Evolutionary conservation across 108 stramenopile genomes (phyloP).

Genomic region (Nitzschia sp.): DNA sequence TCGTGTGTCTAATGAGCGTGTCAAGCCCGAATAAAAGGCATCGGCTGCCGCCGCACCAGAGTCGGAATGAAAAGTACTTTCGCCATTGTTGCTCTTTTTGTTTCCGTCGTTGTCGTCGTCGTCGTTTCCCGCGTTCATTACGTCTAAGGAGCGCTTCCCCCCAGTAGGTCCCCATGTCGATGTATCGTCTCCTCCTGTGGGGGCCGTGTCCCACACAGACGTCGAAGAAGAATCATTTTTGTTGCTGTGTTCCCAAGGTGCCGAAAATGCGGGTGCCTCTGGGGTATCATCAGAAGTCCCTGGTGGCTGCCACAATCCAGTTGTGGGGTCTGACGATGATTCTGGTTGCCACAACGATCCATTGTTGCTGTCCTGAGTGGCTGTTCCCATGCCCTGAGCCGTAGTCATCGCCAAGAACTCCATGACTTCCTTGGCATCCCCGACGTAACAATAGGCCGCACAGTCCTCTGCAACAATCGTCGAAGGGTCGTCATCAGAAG

Average conservation of each 20-base stretch:
- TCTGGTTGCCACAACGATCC: not conserved
- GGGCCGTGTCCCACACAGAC: slow-evolving; percentile 16
- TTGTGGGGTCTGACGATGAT: not conserved
- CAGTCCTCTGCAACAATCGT: slow-evolving; percentile 40
- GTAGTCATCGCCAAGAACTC: slow-evolving; percentile 12
- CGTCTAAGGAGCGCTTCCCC: slow-evolving; percentile 17
- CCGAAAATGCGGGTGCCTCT: not conserved
- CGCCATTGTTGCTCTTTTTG: slow-evolving; percentile 14
- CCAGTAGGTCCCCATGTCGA: not conserved
- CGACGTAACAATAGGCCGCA: slow-evolving; percentile 29
- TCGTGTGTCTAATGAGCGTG: slow-evolving; percentile 65
- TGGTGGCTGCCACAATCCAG: slow-evolving; percentile 46
- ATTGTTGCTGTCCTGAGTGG: not conserved
- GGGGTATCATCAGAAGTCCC: slow-evolving; percentile 7
- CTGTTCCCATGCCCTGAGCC: not conserved
- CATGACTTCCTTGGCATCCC: slow-evolving; percentile 31
- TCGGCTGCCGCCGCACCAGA: slow-evolving; percentile 84
- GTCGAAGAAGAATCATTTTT: not conserved
- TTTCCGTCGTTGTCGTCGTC: slow-evolving; percentile 24
- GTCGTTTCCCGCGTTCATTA: slow-evolving; percentile 18
- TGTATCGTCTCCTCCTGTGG: not conserved
- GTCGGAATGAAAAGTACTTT: slow-evolving; percentile 62
- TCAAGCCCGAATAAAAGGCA: slow-evolving; percentile 79
- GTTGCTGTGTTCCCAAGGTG: slow-evolving; percentile 4
- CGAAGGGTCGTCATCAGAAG: slow-evolving; percentile 2